Percentiles rank a stretch among this genome's conserved stretches.
These are phyloP conservation scores for Pachyrhizus erosus DNA, from an alignment of 306 rosid species.

Conservation along the genomic window DNA sequence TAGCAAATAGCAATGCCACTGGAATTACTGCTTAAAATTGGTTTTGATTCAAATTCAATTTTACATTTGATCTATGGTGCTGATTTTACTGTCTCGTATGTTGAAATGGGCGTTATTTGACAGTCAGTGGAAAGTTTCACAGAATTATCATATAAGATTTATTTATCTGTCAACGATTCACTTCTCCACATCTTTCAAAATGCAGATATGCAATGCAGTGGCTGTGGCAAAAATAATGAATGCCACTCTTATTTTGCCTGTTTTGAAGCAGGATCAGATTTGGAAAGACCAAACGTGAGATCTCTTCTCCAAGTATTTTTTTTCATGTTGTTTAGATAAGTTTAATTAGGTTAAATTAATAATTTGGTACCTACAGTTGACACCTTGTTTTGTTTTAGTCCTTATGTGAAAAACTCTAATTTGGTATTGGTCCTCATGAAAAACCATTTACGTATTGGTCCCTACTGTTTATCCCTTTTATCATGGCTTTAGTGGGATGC, in stretches of 20 bases:
- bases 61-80: slow-evolving; percentile 35
- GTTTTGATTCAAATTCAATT: slow-evolving; percentile 14
- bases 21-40: slow-evolving; percentile 24
- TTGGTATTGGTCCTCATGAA: background rate
- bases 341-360: slow-evolving; percentile 10
- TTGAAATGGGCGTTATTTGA: slow-evolving; percentile 13
- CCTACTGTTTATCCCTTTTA: background rate
- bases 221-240: slow-evolving; percentile 98
- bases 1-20: slow-evolving; percentile 14
- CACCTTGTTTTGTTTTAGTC: background rate
- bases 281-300: slow-evolving; percentile 99
- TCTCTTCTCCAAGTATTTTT: slow-evolving; percentile 29
- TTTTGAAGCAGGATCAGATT: slow-evolving; percentile 97
- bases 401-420: background rate
- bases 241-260: slow-evolving; percentile 97
- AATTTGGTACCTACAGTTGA: background rate
- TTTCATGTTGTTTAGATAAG: slow-evolving; percentile 31
- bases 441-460: background rate
- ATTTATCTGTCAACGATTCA: slow-evolving; percentile 36
- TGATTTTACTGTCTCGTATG: slow-evolving; percentile 19
- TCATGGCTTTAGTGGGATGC: background rate
- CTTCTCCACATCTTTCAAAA: slow-evolving; percentile 32
- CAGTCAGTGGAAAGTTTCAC: background rate
- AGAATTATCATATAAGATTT: background rate
- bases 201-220: slow-evolving; percentile 99